Conservation (phyloP, 1,284 basidiomycete species). For the Gastroboletus turbinatus region DNA sequence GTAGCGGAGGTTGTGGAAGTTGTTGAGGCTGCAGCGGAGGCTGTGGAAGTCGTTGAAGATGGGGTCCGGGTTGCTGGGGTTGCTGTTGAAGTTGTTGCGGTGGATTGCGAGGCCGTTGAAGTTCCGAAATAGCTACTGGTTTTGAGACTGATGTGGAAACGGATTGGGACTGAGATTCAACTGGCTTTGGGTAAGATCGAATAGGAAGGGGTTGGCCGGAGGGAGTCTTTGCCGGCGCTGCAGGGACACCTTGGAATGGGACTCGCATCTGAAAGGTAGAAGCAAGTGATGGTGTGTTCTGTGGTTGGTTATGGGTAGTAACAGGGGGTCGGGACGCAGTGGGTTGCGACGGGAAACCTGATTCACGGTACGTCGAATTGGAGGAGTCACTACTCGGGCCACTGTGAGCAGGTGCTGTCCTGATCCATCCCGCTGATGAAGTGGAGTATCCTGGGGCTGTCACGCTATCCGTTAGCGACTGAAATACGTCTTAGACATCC, state of each 20-base stretch:
- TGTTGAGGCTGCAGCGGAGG: slow-evolving; percentile 1
- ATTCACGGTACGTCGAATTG: background rate
- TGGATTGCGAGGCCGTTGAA: background rate
- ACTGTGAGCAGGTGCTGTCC: background rate
- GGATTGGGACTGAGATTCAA: slow-evolving; percentile 1
- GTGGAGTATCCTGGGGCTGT: slow-evolving; percentile 5
- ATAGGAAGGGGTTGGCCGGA: background rate
- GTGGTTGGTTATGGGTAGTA: slow-evolving; percentile 2
- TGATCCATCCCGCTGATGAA: background rate
- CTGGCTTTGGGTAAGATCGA: background rate
- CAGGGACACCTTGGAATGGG: slow-evolving; percentile 6
- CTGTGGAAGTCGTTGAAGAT: slow-evolving; percentile 2
- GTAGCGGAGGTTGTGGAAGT: background rate
- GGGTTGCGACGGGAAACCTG: background rate
- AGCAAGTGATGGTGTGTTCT: background rate
- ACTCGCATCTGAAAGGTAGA: slow-evolving; percentile 8
- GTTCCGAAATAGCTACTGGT: background rate
- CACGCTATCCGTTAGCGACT: background rate
- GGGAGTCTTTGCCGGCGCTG: background rate
- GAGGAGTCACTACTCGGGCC: background rate
- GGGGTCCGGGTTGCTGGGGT: background rate
- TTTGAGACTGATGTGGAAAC: background rate
- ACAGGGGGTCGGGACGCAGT: background rate
- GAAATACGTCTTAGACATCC: background rate
- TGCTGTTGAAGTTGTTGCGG: slow-evolving; percentile 5